Evolutionary conservation across 495 filamentous ascomycete species (phyloP).

Genomic region (Amphirosellinia nigrospora): DNA sequence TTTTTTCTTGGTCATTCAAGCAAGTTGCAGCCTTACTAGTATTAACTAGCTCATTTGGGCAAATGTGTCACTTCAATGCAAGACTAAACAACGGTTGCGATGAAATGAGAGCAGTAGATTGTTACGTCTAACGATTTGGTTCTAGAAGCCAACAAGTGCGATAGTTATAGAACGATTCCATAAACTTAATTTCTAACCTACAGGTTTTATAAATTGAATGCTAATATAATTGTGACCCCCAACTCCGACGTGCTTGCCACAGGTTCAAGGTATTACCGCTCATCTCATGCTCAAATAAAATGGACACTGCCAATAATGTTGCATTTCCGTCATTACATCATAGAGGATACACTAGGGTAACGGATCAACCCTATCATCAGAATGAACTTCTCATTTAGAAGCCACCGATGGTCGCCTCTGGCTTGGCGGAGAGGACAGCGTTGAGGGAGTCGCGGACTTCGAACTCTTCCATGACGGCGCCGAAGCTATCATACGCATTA

Average conservation of each 20-base stretch:
- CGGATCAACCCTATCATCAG: slow-evolving; percentile 4
- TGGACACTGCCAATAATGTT: slow-evolving; percentile 4
- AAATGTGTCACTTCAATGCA: background rate
- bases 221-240: background rate
- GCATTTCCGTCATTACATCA: slow-evolving; percentile 23
- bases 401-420: slow-evolving; percentile 50
- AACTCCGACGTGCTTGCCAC: slow-evolving; percentile 5
- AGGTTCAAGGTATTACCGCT: slow-evolving; percentile 9
- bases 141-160: background rate
- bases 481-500: slow-evolving; percentile 63
- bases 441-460: slow-evolving; percentile 87
- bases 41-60: background rate
- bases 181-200: background rate
- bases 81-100: background rate
- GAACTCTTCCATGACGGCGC: slow-evolving; percentile 87
- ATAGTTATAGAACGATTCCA: background rate
- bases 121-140: background rate
- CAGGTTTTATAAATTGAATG: background rate
- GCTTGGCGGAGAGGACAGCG: slow-evolving; percentile 69
- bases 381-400: slow-evolving; percentile 14
- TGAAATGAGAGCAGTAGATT: background rate
- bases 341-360: slow-evolving; percentile 16
- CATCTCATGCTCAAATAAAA: slow-evolving; percentile 11
- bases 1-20: background rate
- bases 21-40: background rate